Evolutionary conservation across 2,329 filamentous ascomycete species (phyloP), one percentile per base, ranked within the genome.

Genomic region (Setomelanomma holmii): DNA sequence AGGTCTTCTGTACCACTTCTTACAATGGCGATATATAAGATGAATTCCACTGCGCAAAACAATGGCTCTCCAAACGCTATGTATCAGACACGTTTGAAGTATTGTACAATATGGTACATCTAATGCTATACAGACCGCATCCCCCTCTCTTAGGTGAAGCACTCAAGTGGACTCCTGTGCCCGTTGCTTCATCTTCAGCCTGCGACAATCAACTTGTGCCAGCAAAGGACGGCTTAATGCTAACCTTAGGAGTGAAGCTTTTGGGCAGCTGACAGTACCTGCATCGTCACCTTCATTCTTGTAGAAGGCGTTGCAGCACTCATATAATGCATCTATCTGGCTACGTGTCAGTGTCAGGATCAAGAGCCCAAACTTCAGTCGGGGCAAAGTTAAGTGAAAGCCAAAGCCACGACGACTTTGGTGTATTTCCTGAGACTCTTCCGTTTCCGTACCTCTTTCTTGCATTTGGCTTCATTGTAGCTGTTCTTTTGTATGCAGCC

Each of bases 301-400:
- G 76, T 99, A 98, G 73, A 98, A 96, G 11, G 85, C 84, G 67
- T 93, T 87, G 76, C 95, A 99, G 77, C 95, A 99, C 64, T 95
- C 89, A 75, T 98, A 99, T 20, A 99, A 79, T 2, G 91, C 90
- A 72, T 93, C 88, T 50, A 99, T 84, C 68, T 91, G 80, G 16
- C 4, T 20, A 14, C 17, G 22, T 8, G 20, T 46, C 17, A 42
- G 17, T 45, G 12, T n/a, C 27, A 21, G 8, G 23, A 17, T 8
- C 2, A 40, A 40, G 27, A n/a, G n/a, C n/a, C n/a, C n/a, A n/a
- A n/a, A n/a, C n/a, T n/a, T n/a, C n/a, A n/a, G n/a, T n/a, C n/a
- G n/a, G n/a, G n/a, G n/a, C n/a, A n/a, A n/a, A n/a, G n/a, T n/a
- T n/a, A n/a, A n/a, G n/a, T n/a, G n/a, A n/a, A n/a, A n/a, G n/a